phyloP scores from a whole-genome alignment of 2,329 filamentous ascomycete genomes.

The Plenodomus biglobosus region DNA sequence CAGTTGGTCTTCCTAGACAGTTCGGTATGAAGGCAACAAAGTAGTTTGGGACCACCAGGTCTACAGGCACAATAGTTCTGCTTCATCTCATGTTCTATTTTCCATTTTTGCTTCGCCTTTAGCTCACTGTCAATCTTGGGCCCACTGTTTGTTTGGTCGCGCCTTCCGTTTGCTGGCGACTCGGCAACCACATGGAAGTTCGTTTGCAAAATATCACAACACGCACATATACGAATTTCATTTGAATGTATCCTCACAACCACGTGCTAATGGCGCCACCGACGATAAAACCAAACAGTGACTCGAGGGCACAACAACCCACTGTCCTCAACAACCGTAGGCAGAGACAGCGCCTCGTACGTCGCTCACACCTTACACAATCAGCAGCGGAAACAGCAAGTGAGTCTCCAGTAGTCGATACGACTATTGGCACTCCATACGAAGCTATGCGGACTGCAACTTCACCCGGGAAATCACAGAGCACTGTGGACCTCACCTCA shows the following conservation, averaged over 20 bases:
- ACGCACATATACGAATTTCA: too few relatives aligned
- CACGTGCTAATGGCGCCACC: too few relatives aligned
- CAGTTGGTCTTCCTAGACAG: neutral
- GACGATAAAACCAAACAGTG: slow-evolving; percentile 4
- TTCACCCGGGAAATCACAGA: neutral
- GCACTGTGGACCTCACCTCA: neutral
- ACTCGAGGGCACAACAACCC: slow-evolving; percentile 2
- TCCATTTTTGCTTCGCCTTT: neutral
- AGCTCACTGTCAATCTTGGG: neutral
- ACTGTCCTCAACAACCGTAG: slow-evolving; percentile 13
- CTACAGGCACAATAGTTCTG: neutral
- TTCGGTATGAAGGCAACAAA: neutral
- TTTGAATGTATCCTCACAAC: too few relatives aligned
- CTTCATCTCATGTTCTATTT: neutral
- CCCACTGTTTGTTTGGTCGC: slow-evolving; percentile 1
- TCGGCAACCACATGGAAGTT: slow-evolving; percentile 14
- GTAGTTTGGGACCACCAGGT: slow-evolving; percentile 3
- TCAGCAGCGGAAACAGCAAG: neutral
- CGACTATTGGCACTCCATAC: slow-evolving; percentile 9
- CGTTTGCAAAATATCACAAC: too few relatives aligned
- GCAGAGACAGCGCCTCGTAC: slow-evolving; percentile 24
- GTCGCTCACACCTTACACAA: slow-evolving; percentile 17
- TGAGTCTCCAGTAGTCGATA: slow-evolving; percentile 5
- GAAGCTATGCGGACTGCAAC: neutral
- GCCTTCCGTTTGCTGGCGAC: slow-evolving; percentile 17